Conservation (phyloP, 208 protist genomes). For the Naegleria lovaniensis region DNA sequence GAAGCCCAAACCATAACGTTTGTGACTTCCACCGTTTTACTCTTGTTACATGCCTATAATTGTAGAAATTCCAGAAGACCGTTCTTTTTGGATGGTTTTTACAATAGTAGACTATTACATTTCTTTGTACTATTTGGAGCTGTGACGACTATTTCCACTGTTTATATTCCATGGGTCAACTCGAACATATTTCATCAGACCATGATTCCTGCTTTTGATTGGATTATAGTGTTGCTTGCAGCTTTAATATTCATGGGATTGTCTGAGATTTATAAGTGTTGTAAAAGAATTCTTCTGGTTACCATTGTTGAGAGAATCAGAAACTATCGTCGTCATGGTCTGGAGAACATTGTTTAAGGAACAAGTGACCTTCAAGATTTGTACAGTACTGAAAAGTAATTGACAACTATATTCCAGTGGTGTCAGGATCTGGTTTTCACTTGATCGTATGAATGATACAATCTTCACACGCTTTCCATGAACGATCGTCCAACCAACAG, state of each 20-base stretch:
- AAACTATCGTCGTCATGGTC: too few species aligned
- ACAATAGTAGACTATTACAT: not conserved
- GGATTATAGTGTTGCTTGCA: not conserved
- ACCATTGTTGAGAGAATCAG: too few species aligned
- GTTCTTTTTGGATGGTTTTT: not conserved
- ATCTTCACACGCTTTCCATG: too few species aligned
- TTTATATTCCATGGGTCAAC: slow-evolving; percentile 22
- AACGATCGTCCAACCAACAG: too few species aligned
- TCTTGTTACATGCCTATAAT: slow-evolving; percentile 78
- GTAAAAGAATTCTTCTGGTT: not conserved
- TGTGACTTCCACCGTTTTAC: slow-evolving; percentile 68
- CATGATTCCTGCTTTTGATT: not conserved
- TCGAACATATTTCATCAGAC: not conserved
- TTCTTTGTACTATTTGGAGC: not conserved
- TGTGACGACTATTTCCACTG: not conserved
- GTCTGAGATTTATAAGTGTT: not conserved
- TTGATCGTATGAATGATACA: too few species aligned
- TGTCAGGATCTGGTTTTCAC: too few species aligned
- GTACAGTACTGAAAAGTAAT: too few species aligned
- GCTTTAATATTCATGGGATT: not conserved
- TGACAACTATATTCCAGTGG: too few species aligned
- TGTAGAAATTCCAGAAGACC: slow-evolving; percentile 59
- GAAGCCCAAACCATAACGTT: slow-evolving; percentile 70
- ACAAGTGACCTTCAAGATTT: too few species aligned
- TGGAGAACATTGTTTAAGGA: too few species aligned